phyloP scores from a whole-genome alignment of 1,139 yeast species.

The Geotrichum europaeum region DNA sequence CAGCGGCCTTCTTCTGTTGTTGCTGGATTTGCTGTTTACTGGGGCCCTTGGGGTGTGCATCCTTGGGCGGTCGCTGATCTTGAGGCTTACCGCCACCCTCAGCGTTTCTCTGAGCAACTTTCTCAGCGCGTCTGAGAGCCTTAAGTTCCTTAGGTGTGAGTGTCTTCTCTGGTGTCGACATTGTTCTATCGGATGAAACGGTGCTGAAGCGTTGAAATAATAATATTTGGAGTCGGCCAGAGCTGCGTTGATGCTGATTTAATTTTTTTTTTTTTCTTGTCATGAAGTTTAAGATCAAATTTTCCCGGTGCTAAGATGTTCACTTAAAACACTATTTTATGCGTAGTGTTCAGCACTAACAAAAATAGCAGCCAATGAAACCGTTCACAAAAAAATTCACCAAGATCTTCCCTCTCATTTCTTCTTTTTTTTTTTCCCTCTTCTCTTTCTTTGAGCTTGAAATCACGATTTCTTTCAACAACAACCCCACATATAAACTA shows the following conservation, averaged over 20 bases:
- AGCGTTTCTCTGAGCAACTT: conserved; percentile 81
- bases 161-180: conserved; percentile 23
- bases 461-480: neutral
- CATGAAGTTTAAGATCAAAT: neutral
- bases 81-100: conserved; percentile 41
- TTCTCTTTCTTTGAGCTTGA: neutral
- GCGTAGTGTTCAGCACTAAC: conserved; percentile 5
- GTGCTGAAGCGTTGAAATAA: neutral
- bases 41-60: conserved; percentile 3
- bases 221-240: neutral
- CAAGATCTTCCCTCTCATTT: neutral
- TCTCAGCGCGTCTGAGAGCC: conserved; percentile 80
- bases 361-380: conserved; percentile 12
- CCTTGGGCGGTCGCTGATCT: conserved; percentile 16
- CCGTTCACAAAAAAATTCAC: conserved; percentile 6
- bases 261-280: neutral
- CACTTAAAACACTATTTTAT: neutral
- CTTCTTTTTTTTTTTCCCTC: conserved; percentile 1
- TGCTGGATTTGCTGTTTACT: conserved; percentile 4
- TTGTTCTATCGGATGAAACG: neutral
- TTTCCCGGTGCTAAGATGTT: conserved; percentile 1
- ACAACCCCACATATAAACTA: neutral
- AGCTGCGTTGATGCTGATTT: neutral
- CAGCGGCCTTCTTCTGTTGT: conserved; percentile 9
- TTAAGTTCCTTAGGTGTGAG: conserved; percentile 78